Evolutionary conservation across 192 early-diverging fungal genomes (phyloP).

Genomic region (Backusella liffmaniae): DNA sequence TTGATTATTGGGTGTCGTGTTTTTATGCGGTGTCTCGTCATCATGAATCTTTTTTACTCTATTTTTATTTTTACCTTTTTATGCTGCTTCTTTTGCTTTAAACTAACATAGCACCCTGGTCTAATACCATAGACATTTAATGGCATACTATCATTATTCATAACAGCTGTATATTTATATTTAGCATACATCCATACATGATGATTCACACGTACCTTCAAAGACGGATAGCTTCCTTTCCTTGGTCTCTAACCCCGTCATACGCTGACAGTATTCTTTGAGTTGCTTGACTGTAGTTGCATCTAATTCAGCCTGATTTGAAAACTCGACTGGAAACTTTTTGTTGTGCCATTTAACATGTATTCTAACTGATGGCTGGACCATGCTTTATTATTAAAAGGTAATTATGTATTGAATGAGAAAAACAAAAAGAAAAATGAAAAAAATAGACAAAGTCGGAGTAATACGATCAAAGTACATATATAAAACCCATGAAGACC

Average conservation of each 20-base stretch:
- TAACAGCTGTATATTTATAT: background rate
- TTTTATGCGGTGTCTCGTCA: background rate
- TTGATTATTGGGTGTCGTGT: background rate
- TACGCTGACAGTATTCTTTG: background rate
- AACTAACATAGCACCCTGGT: background rate
- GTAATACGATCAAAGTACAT: too few relatives aligned
- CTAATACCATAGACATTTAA: background rate
- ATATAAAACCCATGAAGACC: background rate
- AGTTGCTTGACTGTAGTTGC: constrained; percentile 5
- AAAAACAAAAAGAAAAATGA: too few relatives aligned
- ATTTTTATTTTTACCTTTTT: background rate
- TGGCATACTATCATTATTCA: background rate
- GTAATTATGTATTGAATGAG: background rate
- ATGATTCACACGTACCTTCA: background rate
- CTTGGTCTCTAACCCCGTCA: background rate
- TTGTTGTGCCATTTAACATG: background rate
- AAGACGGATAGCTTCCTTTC: background rate
- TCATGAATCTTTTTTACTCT: background rate
- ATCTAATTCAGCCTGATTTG: background rate
- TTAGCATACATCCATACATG: too few relatives aligned
- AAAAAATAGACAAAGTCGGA: background rate
- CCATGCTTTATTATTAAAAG: background rate
- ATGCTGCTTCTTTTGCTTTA: constrained; percentile 2
- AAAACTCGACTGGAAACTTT: constrained; percentile 13
- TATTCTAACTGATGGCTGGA: background rate